A percentile compares a stretch with the other conserved stretches of the same genome.
Evolutionary conservation across 169 alveolate species (phyloP).

Genomic region (Theileria sp.): DNA sequence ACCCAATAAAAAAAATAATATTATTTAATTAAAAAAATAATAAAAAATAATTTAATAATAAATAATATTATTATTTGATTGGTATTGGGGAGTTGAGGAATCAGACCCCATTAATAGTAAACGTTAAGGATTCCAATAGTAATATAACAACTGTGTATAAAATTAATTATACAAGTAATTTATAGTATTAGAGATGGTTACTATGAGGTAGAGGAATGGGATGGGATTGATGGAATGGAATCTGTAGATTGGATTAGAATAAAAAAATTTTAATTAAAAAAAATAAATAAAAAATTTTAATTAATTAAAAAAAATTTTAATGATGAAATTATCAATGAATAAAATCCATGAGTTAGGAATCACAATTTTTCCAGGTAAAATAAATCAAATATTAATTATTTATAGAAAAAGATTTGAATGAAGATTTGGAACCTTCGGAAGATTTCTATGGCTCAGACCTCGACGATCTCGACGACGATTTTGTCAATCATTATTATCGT

Average conservation of each 20-base stretch:
- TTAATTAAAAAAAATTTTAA: too few species aligned
- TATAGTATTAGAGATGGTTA: too few species aligned
- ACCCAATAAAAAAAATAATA: not conserved
- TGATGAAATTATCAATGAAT: not conserved
- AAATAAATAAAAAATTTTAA: too few species aligned
- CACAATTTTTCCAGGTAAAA: slow-evolving; percentile 59
- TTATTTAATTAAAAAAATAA: too few species aligned
- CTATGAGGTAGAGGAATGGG: too few species aligned
- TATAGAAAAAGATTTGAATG: not conserved
- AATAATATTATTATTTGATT: not conserved
- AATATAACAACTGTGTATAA: not conserved
- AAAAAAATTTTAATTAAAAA: too few species aligned
- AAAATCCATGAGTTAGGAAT: slow-evolving; percentile 42
- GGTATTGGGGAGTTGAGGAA: not conserved
- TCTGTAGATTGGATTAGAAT: not conserved
- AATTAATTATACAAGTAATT: too few species aligned
- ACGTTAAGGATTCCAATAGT: not conserved
- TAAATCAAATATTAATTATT: too few species aligned
- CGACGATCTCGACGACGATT: slow-evolving; percentile 52
- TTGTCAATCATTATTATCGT: slow-evolving; percentile 50
- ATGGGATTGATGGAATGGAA: not conserved
- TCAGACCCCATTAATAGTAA: not conserved
- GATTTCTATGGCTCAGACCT: slow-evolving; percentile 57
- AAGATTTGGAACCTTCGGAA: slow-evolving; percentile 12
- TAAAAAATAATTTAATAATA: not conserved